These are phyloP conservation scores for Monilinia vaccinii-corymbosi DNA, from an alignment of 2,329 filamentous ascomycete genomes.

Conservation along the genomic window DNA sequence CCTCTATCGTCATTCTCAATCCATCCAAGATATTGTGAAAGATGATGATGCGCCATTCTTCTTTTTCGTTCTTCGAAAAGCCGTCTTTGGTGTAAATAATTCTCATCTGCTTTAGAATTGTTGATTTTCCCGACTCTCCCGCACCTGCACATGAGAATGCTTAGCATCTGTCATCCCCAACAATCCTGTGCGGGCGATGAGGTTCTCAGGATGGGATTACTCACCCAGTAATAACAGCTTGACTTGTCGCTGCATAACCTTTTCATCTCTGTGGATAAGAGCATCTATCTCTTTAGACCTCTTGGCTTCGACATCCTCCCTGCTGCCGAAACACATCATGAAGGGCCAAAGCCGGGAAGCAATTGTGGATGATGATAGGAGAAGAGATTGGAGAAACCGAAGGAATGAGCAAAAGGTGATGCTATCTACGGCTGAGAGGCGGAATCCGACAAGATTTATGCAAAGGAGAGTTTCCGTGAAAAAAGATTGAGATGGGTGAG, in stretches of 20 bases:
- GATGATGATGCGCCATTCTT: conserved; percentile 91
- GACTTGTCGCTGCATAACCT: conserved; percentile 75
- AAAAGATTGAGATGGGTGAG: no score
- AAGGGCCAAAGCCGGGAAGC: background rate
- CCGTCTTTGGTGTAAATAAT: conserved; percentile 83
- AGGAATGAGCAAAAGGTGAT: background rate
- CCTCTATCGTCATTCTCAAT: conserved; percentile 81
- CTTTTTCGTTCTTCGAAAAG: conserved; percentile 80
- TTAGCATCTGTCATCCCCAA: conserved; percentile 13
- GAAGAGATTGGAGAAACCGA: no score
- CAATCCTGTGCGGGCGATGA: background rate
- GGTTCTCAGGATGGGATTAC: conserved; percentile 27
- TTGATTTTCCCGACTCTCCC: conserved; percentile 92
- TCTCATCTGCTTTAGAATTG: conserved; percentile 97
- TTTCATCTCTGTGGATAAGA: conserved; percentile 77
- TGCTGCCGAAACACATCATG: conserved; percentile 56
- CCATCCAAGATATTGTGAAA: conserved; percentile 93
- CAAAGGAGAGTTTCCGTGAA: background rate
- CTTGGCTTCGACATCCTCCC: conserved; percentile 38
- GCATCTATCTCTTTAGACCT: conserved; percentile 76
- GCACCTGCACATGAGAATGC: conserved; percentile 53
- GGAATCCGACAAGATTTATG: background rate
- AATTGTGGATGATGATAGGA: background rate
- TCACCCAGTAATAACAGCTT: conserved; percentile 89
- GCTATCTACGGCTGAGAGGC: background rate